Evolutionary conservation across 768 basidiomycete genomes (phyloP).

Genomic region (Crassisporium funariophilum): DNA sequence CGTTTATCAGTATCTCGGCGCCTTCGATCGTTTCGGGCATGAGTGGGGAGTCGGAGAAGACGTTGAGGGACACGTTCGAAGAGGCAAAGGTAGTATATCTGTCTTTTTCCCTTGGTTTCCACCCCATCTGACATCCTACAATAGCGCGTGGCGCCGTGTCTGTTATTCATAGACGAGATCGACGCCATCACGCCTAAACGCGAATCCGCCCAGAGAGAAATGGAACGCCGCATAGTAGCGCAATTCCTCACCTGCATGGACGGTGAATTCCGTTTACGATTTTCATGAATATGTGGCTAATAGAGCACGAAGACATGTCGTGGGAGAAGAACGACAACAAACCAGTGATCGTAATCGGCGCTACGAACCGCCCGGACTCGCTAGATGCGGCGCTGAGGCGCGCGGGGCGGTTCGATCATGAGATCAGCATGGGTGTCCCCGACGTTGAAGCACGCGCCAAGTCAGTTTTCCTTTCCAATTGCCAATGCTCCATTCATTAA

Average conservation of each 20-base stretch:
- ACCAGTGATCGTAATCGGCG: slow-evolving; percentile 92
- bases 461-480: slow-evolving; percentile 45
- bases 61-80: slow-evolving; percentile 92
- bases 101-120: slow-evolving; percentile 14
- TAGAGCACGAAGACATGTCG: slow-evolving; percentile 68
- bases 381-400: slow-evolving; percentile 91
- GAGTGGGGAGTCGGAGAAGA: slow-evolving; percentile 99
- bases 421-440: slow-evolving; percentile 97
- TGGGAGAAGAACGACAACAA: slow-evolving; percentile 95
- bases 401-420: slow-evolving; percentile 95
- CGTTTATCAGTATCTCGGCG: slow-evolving; percentile 93
- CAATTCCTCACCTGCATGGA: slow-evolving; percentile 99
- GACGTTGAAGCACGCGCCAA: slow-evolving; percentile 88
- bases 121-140: background rate
- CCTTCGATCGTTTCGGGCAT: slow-evolving; percentile 97
- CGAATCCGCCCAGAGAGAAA: slow-evolving; percentile 97
- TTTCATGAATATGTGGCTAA: background rate
- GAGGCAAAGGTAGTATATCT: slow-evolving; percentile 94
- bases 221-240: slow-evolving; percentile 97
- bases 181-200: slow-evolving; percentile 97
- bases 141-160: slow-evolving; percentile 86
- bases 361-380: slow-evolving; percentile 95
- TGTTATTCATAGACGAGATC: slow-evolving; percentile 97
- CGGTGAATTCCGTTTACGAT: slow-evolving; percentile 51
- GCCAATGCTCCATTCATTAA: background rate